Base-by-base conservation (phyloP, 2,329 filamentous ascomycete species). In the Graphium sp. region DNA sequence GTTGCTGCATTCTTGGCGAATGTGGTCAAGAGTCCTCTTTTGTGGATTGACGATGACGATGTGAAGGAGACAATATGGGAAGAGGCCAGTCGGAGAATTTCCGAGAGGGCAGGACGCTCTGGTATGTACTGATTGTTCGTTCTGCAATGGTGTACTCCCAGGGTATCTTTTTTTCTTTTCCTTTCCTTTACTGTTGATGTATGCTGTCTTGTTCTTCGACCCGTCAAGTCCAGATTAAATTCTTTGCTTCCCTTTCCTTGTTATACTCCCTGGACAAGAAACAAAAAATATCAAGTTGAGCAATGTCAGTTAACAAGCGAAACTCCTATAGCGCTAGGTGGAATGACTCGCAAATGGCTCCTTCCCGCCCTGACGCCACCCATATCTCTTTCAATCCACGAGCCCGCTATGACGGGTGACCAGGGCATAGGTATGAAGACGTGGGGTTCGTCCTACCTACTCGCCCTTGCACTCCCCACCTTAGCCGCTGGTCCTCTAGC, bases 401-500 rank as follows among this genome's bases (percentile, higher is more conserved):
- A 98, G 47, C 89, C 89, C 2, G 74, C 84, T 1, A 59, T 95
- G 32, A 92, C 82, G 0, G 79, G 79, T 6, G 87, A 94, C 49
- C 32, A 25, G 8, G 79, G 81, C 34, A 60, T 95, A 12, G 89
- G 89, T 2, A 64, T 91, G 48, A 95, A 98, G 51, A 98, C 89
- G 0, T 95, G 89, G 89, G 82, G 80, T 1, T 87, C 84, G 0
- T 87, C 84, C 0, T 91, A 84, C 44, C 65, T 91, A 3, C 70
- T 95, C 5, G 78, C 87, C 0, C 76, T 70, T 39, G 71, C 79
- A 15, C 64, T 95, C 16, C 56, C 57, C 13, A 44, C 44, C 9
- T 53, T 73, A 22, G 50, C 44, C 6, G 49, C 47, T 24, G 56
- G 49, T 10, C 51, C 55, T 0, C 42, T 71, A 14, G 55, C 55